Base-by-base conservation (phyloP, 169 alveolate genomes). In the Besnoitia besnoiti region DNA sequence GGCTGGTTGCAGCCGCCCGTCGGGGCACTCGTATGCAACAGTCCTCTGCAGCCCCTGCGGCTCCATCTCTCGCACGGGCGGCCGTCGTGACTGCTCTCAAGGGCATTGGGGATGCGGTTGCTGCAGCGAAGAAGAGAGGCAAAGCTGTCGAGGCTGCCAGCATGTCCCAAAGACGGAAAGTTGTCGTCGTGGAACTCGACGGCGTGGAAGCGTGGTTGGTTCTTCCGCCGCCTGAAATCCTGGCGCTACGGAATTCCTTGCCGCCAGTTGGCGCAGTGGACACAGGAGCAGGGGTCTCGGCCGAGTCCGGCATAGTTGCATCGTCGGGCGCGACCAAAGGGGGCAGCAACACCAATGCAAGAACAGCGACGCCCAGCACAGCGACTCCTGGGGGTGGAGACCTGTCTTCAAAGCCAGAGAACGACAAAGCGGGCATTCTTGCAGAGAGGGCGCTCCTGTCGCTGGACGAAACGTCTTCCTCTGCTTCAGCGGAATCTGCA, bases 371-470 rank as follows among this genome's bases (percentile, higher is more conserved):
- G 47, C 46, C 46, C 24, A 73, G 82, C 82, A 73, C 82, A 30
- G 82, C 82, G 46, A 73, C 82, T 1, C 82, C 82, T 16, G 82
- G 82, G 82, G 44, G 27, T 0, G 82, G 82, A 73, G 82, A 37
- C 1, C 44, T 39, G 39, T 73, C 82, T 1, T 73, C 44, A 0
- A 55, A 55, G 24, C 67, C 67, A 19, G 33, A 0, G 67, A 55
- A 19, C n/a, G 67, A 55, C 33, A 55, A 19, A 21, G 12, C 67
- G n/a, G 7, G 30, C n/a, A n/a, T 19, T 3, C 67, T 21, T 0
- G 5, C 4, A 1, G 67, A 5, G 30, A 16, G 30, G 33, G 67
- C 67, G 1, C 30, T 55, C 33, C 3, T 16, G 67, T 0, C 67
- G 3, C 33, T 21, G 67, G 67, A 5, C 67, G 67, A 55, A 1